These are phyloP conservation scores for Plasmodium berghei DNA, from an alignment of 169 alveolate genomes.

Conservation along the genomic window DNA sequence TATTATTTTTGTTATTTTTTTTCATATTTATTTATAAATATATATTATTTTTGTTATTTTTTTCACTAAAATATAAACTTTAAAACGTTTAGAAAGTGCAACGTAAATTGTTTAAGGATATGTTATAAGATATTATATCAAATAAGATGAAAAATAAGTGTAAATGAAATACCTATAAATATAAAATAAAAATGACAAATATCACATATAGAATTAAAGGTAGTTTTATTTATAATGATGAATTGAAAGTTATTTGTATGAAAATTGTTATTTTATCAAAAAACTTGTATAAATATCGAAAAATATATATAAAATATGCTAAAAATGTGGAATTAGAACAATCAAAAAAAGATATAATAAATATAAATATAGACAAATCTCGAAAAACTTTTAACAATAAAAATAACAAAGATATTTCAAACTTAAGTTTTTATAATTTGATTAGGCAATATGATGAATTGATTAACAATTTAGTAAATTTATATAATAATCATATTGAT, in stretches of 20 bases:
- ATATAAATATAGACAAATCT: too few relatives aligned
- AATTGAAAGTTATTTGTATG: constrained; percentile 8
- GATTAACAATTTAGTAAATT: constrained; percentile 2
- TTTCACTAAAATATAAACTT: too few relatives aligned
- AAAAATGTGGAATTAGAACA: constrained; percentile 3
- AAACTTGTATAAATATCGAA: constrained; percentile 18
- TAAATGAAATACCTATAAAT: too few relatives aligned
- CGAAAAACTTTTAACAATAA: too few relatives aligned
- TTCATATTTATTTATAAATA: too few relatives aligned
- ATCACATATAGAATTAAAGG: background rate
- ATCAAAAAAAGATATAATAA: background rate
- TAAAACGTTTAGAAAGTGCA: too few relatives aligned
- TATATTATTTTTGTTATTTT: too few relatives aligned
- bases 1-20: too few relatives aligned
- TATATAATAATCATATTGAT: constrained; percentile 29
- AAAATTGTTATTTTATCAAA: constrained; percentile 15
- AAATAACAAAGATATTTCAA: background rate
- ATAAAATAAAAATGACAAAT: too few relatives aligned
- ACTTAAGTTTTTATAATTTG: background rate
- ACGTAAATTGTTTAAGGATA: too few relatives aligned
- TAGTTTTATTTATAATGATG: constrained; percentile 32
- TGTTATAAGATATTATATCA: too few relatives aligned
- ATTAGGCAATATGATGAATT: constrained; percentile 28
- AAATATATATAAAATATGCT: constrained; percentile 23
- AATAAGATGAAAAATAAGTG: too few relatives aligned